Percentiles rank a stretch among this genome's conserved stretches.
phyloP scores from a whole-genome alignment of 1,284 basidiomycete genomes.

The Rhodotorula sp. region DNA sequence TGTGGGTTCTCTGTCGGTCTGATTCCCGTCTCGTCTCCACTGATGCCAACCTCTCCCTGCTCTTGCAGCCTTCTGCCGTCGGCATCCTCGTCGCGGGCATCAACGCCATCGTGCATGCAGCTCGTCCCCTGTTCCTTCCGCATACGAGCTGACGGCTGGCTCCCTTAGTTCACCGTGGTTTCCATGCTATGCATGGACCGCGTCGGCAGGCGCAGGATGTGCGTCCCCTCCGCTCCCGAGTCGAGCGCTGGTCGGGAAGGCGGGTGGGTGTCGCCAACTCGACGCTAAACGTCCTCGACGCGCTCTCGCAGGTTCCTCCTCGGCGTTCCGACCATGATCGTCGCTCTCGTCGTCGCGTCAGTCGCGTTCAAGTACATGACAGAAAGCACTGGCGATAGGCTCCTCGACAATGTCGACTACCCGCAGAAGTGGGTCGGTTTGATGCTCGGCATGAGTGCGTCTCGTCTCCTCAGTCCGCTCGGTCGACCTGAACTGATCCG shows the following conservation, averaged over 20 bases:
- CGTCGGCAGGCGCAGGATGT: slow-evolving; percentile 62
- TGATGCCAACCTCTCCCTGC: too few relatives aligned
- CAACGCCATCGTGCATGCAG: slow-evolving; percentile 53
- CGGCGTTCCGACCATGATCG: slow-evolving; percentile 68
- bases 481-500: too few relatives aligned
- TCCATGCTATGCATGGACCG: slow-evolving; percentile 65
- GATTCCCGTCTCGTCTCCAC: too few relatives aligned
- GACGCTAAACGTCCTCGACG: too few relatives aligned
- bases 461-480: too few relatives aligned
- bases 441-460: slow-evolving; percentile 72
- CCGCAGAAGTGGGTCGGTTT: slow-evolving; percentile 65
- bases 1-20: too few relatives aligned
- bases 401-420: slow-evolving; percentile 64
- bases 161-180: slow-evolving; percentile 61
- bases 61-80: slow-evolving; percentile 67
- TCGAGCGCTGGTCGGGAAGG: too few relatives aligned
- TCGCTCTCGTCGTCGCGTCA: slow-evolving; percentile 68
- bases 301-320: slow-evolving; percentile 43
- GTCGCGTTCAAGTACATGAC: slow-evolving; percentile 76
- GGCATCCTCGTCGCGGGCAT: slow-evolving; percentile 74
- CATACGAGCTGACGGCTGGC: slow-evolving; percentile 24
- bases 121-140: not conserved
- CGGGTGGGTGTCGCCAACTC: too few relatives aligned
- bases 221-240: too few relatives aligned
- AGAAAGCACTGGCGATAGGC: slow-evolving; percentile 62